These are phyloP conservation scores for Herpetomonas tarakana DNA, from an alignment of 208 protist species.

Conservation along the genomic window DNA sequence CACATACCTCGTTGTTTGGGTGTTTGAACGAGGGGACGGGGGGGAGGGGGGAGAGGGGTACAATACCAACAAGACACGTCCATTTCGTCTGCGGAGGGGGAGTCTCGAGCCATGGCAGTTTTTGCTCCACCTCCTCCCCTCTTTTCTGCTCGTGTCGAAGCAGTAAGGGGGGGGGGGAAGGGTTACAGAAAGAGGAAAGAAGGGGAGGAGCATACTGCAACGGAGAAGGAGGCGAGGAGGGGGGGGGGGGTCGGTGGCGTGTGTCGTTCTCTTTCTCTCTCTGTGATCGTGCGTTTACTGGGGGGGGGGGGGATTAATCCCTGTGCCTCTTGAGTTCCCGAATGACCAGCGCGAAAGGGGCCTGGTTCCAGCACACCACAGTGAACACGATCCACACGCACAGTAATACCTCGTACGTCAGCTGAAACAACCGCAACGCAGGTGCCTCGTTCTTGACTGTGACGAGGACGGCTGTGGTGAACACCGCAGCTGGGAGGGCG, in stretches of 20 bases:
- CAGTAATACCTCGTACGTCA: slow-evolving; percentile 17
- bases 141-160: no score
- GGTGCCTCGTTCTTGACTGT: slow-evolving; percentile 13
- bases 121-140: no score
- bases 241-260: no score
- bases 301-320: slow-evolving; percentile 33
- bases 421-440: slow-evolving; percentile 15
- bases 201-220: not conserved
- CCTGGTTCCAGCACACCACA: slow-evolving; percentile 29
- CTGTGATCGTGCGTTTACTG: no score
- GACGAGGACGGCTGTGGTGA: slow-evolving; percentile 14
- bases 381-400: slow-evolving; percentile 22
- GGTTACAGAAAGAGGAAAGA: not conserved
- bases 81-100: no score
- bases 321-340: slow-evolving; percentile 25
- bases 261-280: no score
- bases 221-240: no score
- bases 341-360: slow-evolving; percentile 18
- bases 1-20: no score
- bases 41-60: no score
- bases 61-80: no score
- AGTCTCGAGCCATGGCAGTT: no score
- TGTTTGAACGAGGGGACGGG: no score
- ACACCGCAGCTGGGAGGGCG: slow-evolving; percentile 28
- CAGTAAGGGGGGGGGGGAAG: not conserved